Evolutionary conservation across 2,329 filamentous ascomycete genomes (phyloP).

Genomic region (Beauveria brongniartii): DNA sequence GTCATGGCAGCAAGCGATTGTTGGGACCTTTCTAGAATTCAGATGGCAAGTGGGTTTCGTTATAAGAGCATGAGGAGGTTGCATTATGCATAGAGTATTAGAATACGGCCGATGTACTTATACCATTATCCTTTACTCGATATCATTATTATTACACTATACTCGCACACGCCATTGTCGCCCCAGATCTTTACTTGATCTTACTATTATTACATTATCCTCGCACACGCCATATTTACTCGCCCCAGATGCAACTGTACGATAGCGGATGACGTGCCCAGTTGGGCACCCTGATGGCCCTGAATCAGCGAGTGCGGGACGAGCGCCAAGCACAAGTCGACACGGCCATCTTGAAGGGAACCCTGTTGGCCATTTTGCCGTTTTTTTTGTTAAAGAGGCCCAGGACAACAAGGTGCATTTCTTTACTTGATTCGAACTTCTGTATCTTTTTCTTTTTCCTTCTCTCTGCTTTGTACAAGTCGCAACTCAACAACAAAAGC

Average conservation of each 20-base stretch:
- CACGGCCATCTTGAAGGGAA: background rate
- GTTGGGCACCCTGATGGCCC: constrained; percentile 4
- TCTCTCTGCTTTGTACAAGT: background rate
- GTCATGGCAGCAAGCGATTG: background rate
- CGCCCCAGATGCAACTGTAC: background rate
- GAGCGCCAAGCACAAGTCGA: background rate
- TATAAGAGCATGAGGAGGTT: background rate
- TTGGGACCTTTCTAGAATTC: background rate
- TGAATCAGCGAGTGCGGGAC: background rate
- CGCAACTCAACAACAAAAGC: background rate
- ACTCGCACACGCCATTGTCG: background rate
- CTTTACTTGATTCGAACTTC: background rate
- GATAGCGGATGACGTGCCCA: background rate
- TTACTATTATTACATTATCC: no score
- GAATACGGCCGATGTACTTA: background rate
- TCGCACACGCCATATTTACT: background rate
- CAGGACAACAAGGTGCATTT: background rate
- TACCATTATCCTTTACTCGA: background rate
- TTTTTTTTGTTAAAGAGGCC: background rate
- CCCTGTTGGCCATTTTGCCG: constrained; percentile 1
- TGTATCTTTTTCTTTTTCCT: background rate
- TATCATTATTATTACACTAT: no score
- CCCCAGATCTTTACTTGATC: no score
- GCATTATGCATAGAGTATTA: background rate
- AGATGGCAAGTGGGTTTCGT: background rate